phyloP scores from a whole-genome alignment of 345 rosid species.

The Hevea brasiliensis region DNA sequence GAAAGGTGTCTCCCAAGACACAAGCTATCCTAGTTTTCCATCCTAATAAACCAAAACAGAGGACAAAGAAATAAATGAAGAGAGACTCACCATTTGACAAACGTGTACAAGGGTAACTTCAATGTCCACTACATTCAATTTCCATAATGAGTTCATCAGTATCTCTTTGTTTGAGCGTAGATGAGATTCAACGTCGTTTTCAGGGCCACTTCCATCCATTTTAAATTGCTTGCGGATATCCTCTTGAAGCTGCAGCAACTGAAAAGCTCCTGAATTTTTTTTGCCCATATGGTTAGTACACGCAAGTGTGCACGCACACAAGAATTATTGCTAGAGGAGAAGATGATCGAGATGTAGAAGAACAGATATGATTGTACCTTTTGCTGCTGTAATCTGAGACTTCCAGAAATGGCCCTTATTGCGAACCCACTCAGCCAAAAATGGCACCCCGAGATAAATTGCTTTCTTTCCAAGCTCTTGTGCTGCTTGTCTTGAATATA shows the following conservation, averaged over 20 bases:
- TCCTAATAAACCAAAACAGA: no score
- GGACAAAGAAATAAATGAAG: background rate
- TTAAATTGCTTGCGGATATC: slow-evolving; percentile 59
- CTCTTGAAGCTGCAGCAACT: slow-evolving; percentile 90
- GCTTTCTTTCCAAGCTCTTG: slow-evolving; percentile 78
- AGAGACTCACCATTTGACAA: slow-evolving; percentile 72
- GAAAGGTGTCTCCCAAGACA: no score
- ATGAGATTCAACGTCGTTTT: slow-evolving; percentile 70
- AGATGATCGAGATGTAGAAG: no score
- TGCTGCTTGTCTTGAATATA: slow-evolving; percentile 63
- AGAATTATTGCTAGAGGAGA: background rate
- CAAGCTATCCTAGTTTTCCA: no score
- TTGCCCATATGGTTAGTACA: background rate
- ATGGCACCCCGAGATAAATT: slow-evolving; percentile 35
- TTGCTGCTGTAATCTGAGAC: slow-evolving; percentile 75
- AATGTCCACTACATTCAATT: slow-evolving; percentile 85
- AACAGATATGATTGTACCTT: slow-evolving; percentile 35
- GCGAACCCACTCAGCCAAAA: slow-evolving; percentile 41
- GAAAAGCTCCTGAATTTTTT: slow-evolving; percentile 67
- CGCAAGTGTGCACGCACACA: no score
- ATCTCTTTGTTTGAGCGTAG: slow-evolving; percentile 71
- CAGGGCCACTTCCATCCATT: slow-evolving; percentile 54
- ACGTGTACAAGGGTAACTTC: slow-evolving; percentile 79
- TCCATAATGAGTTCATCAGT: slow-evolving; percentile 78
- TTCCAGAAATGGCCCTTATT: slow-evolving; percentile 73